Evolutionary conservation across 768 basidiomycete species (phyloP).

Genomic region (Amanita brunnescens): DNA sequence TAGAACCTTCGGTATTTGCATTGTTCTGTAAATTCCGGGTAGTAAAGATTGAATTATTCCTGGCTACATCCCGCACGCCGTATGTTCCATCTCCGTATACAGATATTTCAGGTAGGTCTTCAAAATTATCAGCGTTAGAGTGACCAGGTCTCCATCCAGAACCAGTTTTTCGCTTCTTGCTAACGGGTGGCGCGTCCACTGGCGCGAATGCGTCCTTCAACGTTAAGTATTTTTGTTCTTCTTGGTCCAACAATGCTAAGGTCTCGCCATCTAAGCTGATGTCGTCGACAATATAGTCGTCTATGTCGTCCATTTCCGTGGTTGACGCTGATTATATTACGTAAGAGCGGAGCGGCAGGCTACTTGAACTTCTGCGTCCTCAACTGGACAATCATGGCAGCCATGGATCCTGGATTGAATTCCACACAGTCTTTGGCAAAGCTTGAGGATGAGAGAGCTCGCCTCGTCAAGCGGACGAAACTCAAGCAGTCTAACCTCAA

Average conservation of each 20-base stretch:
- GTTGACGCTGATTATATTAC: background rate
- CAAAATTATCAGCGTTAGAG: slow-evolving; percentile 28
- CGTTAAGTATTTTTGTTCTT: slow-evolving; percentile 37
- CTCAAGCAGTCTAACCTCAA: slow-evolving; percentile 50
- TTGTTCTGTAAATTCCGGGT: slow-evolving; percentile 1
- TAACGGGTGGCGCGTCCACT: slow-evolving; percentile 26
- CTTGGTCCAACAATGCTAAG: slow-evolving; percentile 51
- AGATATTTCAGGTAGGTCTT: slow-evolving; percentile 56
- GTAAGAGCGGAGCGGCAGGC: background rate
- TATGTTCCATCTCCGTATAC: slow-evolving; percentile 53
- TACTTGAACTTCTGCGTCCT: background rate
- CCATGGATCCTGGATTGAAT: slow-evolving; percentile 24
- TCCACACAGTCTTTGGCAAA: slow-evolving; percentile 19
- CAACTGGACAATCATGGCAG: background rate
- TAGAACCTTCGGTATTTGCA: background rate
- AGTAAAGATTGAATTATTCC: background rate
- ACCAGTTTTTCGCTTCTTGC: slow-evolving; percentile 50
- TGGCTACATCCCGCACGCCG: slow-evolving; percentile 22
- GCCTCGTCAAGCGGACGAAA: slow-evolving; percentile 46
- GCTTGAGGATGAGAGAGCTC: slow-evolving; percentile 37
- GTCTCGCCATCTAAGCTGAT: slow-evolving; percentile 54
- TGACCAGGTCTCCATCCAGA: slow-evolving; percentile 32
- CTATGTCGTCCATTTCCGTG: slow-evolving; percentile 50
- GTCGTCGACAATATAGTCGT: slow-evolving; percentile 58
- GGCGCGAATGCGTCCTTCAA: slow-evolving; percentile 9